Evolutionary conservation across 257 asterid species (phyloP), one percentile per base, ranked within the genome.

Genomic region (Agastache rugosa): DNA sequence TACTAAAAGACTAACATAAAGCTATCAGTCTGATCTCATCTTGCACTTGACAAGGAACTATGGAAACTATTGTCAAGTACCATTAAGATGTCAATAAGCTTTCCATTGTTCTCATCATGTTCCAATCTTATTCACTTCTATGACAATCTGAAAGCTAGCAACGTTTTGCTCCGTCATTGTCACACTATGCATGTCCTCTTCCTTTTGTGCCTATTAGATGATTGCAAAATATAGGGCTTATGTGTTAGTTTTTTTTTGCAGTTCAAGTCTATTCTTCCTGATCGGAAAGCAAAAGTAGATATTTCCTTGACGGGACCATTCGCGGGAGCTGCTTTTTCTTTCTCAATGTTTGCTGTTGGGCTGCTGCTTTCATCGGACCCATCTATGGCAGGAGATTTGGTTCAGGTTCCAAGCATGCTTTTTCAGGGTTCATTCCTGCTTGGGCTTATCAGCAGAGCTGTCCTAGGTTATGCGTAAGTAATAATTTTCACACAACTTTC

Each of bases 191-290:
- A 51, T 3, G 17, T 58, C 59, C 34, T 22, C 51, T 73, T 74
- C 11, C 51, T 11, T 73, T 29, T 61, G 35, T 37, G 53, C 17
- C 54, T 16, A 37, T 12, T 9, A 71, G 22, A 44, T 60, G 53
- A 41, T 68, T 62, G 62, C 31, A 42, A 11, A 23, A 35, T 17
- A 42, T 42, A 42, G 12, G 69, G 22, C 66, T 75, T 54, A 65
- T 64, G 25, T 54, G 51, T 23, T 60, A 11, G 76, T 83, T 75
- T 73, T 8, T 8, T 77, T 79, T 65, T 82, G 87, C 80, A 94
- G 99, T 92, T 95, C 90, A 95, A 90, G 83, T 95, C 99, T 25
- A 92, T 95, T 85, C 97, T 95, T 63, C 99, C 96, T 35, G 97
- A 95, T 86, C 96, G 93, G 29, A 92, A 89, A 78, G 86, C 98